Evolutionary conservation across 345 rosid species (phyloP), one percentile per base, ranked within the genome.

Genomic region (Citrus glauca): DNA sequence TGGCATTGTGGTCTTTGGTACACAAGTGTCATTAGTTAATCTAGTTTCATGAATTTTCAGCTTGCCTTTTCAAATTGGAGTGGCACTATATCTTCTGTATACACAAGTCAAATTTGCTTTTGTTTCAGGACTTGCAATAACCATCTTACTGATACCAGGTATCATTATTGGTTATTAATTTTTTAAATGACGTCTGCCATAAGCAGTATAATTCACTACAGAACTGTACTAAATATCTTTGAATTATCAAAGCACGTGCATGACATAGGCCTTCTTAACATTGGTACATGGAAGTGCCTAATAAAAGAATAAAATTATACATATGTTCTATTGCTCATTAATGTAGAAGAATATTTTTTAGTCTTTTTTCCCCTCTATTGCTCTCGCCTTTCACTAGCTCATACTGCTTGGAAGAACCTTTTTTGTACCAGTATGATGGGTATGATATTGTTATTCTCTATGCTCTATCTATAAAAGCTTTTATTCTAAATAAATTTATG

Each of bases 31-130:
- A 30, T 37, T 75, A 7, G 60, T 37, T 28, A 32, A 45, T 74
- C n/a, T 35, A 27, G 14, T 71, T 69, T 14, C 17, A n/a, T 75
- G 78, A 75, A 50, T 53, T 85, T 84, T 88, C 98, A 95, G 97
- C 90, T 81, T 95, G 87, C 98, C 98, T 80, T 81, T 95, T 82
- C 98, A 95, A 88, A 93, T 95, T 77, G 98, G 95, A 71, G 80
- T 93, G 77, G 95, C 98, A 11, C 81, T 95, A 79, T 95, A 88
- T 85, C 93, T 95, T 72, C 78, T 95, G 67, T 95, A 91, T 81
- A 93, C 92, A 13, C 98, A 95, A 92, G 98, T 93, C 75, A 86
- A 92, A 82, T 91, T 93, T 80, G 95, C 98, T 72, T 93, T 95
- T 84, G 86, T 88, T 4, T 86, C 97, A 62, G 98, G 98, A 82